Base-by-base conservation (phyloP, 225 moss, liverwort and hornwort species). In the Physcomitrium patens region DNA sequence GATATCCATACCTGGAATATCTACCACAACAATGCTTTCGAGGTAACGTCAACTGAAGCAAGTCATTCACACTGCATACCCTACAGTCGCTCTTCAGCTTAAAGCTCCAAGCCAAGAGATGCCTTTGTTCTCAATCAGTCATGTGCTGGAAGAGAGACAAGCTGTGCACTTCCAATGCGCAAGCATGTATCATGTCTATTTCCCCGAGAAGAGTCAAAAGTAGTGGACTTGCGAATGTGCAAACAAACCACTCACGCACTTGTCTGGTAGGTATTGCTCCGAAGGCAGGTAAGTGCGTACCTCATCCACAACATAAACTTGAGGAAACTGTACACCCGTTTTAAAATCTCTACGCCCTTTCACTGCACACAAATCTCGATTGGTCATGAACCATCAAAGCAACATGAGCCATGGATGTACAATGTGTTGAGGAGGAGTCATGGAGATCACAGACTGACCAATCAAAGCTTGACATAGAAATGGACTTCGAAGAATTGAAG, bases 1-100 rank as follows among this genome's bases (percentile, higher is more conserved):
- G 51, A 78, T 53, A 73, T 85, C 85, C 82, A 85, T 85, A 11
- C 26, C 69, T 63, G 2, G 19, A 64, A 68, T 1, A 27, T 20
- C n/a, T 68, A 17, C 66, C 26, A 50, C 46, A 64, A 37, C 26
- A 67, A 42, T 17, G 61, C 28, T 1, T 64, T 65, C 65, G 27
- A 58, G 58, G 51, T 46, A 44, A 65, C 45, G 44, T 19, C 51
- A 69, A 64, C 49, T 51, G 22, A 2, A 51, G 13, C 51, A 37
- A 37, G 31, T 52, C 52, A 31, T 47, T 20, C 26, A 24, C 67
- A 12, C 1, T 19, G 31, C 49, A 0, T 1, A 31, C 61, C 22
- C 61, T 53, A 16, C 0, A 28, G 51, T 16, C 10, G 67, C 28
- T 17, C 19, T 2, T 11, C 55, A 48, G 7, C 19, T 53, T 11